These are phyloP conservation scores for Rhodotorula sp. DNA, from an alignment of 1,284 basidiomycete species.

Conservation along the genomic window DNA sequence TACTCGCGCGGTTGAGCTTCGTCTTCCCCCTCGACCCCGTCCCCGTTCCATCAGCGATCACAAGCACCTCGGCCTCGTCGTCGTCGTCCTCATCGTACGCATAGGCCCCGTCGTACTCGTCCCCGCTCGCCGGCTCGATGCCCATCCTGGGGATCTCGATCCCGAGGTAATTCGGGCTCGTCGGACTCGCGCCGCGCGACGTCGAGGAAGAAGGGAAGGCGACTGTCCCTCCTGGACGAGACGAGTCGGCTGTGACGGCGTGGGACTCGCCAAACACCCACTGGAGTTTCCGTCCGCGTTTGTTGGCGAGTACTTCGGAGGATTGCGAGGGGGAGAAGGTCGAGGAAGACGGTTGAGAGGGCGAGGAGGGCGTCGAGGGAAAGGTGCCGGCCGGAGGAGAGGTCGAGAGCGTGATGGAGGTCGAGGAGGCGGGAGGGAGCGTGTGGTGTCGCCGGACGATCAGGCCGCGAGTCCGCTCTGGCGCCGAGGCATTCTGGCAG, in stretches of 20 bases:
- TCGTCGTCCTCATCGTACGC: neutral
- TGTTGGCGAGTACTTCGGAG: conserved; percentile 40
- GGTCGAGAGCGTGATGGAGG: conserved; percentile 5
- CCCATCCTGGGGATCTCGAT: conserved; percentile 40
- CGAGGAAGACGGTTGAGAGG: conserved; percentile 1
- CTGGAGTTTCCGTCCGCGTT: conserved; percentile 52
- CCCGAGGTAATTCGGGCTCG: conserved; percentile 33
- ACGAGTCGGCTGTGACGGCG: conserved; percentile 14
- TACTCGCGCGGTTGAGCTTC: conserved; percentile 85
- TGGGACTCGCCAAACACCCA: conserved; percentile 61
- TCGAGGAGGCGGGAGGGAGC: neutral
- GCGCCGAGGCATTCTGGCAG: conserved; percentile 77
- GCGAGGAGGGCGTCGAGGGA: conserved; percentile 7
- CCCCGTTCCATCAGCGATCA: neutral
- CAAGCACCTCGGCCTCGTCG: neutral
- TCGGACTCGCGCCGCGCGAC: neutral
- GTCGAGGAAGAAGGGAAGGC: neutral
- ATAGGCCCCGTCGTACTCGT: conserved; percentile 13
- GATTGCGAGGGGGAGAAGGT: conserved; percentile 5
- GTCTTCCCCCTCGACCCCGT: conserved; percentile 50
- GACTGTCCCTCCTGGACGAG: conserved; percentile 19
- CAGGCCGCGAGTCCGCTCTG: conserved; percentile 75
- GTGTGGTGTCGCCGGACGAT: conserved; percentile 61
- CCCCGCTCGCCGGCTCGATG: conserved; percentile 37
- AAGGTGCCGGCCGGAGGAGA: neutral